These are phyloP conservation scores for Solanum paucissectum DNA, from an alignment of 257 asterid genomes.

Conservation along the genomic window DNA sequence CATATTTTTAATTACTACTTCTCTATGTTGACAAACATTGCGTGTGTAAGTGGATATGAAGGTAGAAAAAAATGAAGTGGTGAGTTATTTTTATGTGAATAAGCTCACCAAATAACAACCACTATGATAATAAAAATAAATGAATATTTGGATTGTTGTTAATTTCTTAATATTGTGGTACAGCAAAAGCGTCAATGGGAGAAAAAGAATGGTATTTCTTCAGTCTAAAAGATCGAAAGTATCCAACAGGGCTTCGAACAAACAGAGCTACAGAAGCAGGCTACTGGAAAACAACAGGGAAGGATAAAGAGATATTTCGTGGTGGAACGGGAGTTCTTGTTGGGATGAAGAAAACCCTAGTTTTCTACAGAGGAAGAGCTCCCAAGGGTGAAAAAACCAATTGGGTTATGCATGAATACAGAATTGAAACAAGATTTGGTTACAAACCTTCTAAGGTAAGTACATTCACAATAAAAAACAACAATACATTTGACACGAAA, in stretches of 20 bases:
- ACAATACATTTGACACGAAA: neutral
- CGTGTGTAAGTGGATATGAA: neutral
- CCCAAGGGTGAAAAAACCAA: neutral
- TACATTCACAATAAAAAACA: too few species aligned
- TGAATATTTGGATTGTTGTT: neutral
- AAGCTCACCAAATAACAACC: neutral
- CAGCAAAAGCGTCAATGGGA: neutral
- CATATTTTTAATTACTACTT: too few species aligned
- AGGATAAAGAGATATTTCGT: neutral
- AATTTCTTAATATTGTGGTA: neutral
- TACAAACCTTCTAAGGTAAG: neutral
- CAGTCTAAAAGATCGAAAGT: neutral
- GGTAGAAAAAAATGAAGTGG: neutral
- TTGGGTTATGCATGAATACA: neutral
- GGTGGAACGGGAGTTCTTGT: neutral
- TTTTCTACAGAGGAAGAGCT: neutral
- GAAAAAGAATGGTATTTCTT: neutral
- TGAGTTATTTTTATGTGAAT: neutral
- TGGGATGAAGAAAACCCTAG: neutral
- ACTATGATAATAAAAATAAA: neutral
- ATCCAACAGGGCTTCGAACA: neutral
- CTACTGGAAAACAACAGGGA: neutral
- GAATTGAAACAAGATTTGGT: neutral
- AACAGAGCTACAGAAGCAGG: slow-evolving; percentile 2
- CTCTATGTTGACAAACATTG: neutral